These are phyloP conservation scores for Annulohypoxylon moriforme DNA, from an alignment of 495 filamentous ascomycete species.

Conservation along the genomic window DNA sequence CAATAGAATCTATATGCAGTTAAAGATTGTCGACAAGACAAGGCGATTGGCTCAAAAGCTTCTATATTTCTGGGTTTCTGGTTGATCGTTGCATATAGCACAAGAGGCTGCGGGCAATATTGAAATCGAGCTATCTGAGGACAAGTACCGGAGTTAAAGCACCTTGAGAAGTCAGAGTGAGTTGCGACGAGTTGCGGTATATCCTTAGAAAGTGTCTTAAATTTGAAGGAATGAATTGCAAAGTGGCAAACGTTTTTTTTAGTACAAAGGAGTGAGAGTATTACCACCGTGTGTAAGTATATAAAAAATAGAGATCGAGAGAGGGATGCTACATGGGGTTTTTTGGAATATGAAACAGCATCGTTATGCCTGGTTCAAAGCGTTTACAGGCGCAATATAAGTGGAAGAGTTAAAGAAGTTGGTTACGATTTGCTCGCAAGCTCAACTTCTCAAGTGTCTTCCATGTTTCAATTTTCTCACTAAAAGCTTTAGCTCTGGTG, in stretches of 20 bases:
- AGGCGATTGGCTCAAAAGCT: conserved; percentile 26
- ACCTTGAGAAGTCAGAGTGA: conserved; percentile 7
- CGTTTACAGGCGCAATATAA: conserved; percentile 39
- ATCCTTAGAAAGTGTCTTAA: background rate
- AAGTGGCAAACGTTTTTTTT: conserved; percentile 8
- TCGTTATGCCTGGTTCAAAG: conserved; percentile 43
- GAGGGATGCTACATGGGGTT: conserved; percentile 25
- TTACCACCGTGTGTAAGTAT: too few species aligned
- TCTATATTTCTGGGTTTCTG: background rate
- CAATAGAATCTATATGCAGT: conserved; percentile 27
- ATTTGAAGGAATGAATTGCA: conserved; percentile 3
- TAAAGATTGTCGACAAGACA: conserved; percentile 3
- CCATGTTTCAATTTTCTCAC: conserved; percentile 26
- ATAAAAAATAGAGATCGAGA: background rate
- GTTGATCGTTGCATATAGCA: conserved; percentile 17
- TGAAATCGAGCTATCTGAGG: conserved; percentile 6
- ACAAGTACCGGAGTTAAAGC: conserved; percentile 21
- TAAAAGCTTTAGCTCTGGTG: conserved; percentile 7
- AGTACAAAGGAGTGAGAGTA: too few species aligned
- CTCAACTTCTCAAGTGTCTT: background rate
- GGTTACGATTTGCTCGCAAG: conserved; percentile 12
- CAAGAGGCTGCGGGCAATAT: conserved; percentile 34
- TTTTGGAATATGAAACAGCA: conserved; percentile 37
- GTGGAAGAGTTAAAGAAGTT: conserved; percentile 33
- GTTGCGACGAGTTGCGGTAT: conserved; percentile 1